Percentiles rank a stretch among this genome's conserved stretches.
Conservation (phyloP, 768 basidiomycete genomes). For the Suillus plorans region DNA sequence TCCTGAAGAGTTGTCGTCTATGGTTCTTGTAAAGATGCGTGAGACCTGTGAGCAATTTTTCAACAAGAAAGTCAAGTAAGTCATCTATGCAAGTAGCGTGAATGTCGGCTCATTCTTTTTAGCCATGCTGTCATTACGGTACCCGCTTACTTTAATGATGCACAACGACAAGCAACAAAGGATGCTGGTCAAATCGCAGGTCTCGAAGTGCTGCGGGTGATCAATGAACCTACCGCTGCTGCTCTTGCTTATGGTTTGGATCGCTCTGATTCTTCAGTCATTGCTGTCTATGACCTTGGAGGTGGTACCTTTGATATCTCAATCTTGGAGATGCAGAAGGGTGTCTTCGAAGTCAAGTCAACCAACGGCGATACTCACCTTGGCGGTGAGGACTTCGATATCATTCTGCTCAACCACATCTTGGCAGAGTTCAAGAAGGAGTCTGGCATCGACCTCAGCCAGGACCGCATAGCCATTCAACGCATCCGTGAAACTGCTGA, state of each 20-base stretch:
- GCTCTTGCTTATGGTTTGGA: constrained; percentile 98
- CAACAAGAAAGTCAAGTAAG: constrained; percentile 93
- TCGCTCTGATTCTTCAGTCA: constrained; percentile 73
- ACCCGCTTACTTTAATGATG: constrained; percentile 99
- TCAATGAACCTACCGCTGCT: constrained; percentile 98
- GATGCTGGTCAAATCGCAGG: constrained; percentile 97
- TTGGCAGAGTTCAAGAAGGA: constrained; percentile 95
- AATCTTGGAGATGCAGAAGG: constrained; percentile 98
- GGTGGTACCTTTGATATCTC: constrained; percentile 99
- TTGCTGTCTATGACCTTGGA: constrained; percentile 98
- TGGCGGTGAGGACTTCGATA: constrained; percentile 96
- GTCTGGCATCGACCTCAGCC: constrained; percentile 72
- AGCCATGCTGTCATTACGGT: constrained; percentile 93
- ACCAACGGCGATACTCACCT: constrained; percentile 99
- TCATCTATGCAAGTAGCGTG: background rate
- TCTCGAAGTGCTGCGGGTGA: constrained; percentile 95
- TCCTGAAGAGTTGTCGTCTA: constrained; percentile 82
- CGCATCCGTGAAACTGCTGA: constrained; percentile 99
- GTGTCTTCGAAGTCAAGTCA: constrained; percentile 99
- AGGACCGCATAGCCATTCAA: constrained; percentile 96
- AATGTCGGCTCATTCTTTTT: background rate
- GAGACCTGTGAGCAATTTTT: constrained; percentile 93
- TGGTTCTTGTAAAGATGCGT: constrained; percentile 91
- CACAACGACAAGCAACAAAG: constrained; percentile 98
- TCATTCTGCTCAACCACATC: constrained; percentile 82